phyloP scores from a whole-genome alignment of 805 yeast genomes.

The Sugiyamaella marilandica region DNA sequence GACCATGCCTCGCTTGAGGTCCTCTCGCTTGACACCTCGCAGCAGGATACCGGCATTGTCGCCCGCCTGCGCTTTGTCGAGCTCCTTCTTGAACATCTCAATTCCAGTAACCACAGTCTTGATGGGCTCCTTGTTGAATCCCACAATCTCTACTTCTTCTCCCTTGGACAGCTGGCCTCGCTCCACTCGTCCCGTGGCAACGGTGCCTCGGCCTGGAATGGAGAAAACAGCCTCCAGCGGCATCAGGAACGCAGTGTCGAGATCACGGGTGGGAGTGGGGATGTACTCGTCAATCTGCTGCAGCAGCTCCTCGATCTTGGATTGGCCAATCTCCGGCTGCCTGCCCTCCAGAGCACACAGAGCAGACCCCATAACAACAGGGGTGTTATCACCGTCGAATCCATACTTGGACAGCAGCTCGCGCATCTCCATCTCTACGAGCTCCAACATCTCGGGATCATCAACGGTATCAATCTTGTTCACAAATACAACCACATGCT shows the following conservation, averaged over 20 bases:
- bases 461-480: constrained; percentile 98
- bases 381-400: constrained; percentile 96
- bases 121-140: constrained; percentile 77
- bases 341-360: constrained; percentile 88
- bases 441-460: constrained; percentile 98
- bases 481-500: constrained; percentile 93
- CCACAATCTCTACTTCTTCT: constrained; percentile 97
- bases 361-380: constrained; percentile 98
- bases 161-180: constrained; percentile 97
- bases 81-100: constrained; percentile 99
- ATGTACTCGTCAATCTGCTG: constrained; percentile 90
- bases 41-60: constrained; percentile 96
- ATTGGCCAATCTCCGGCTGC: constrained; percentile 85
- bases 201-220: constrained; percentile 99
- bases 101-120: constrained; percentile 97
- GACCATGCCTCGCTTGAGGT: constrained; percentile 96
- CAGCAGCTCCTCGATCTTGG: constrained; percentile 77
- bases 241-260: constrained; percentile 93
- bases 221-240: constrained; percentile 97
- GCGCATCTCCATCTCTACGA: constrained; percentile 99
- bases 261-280: constrained; percentile 95
- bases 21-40: constrained; percentile 98
- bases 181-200: constrained; percentile 98
- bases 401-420: constrained; percentile 87
- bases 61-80: constrained; percentile 97